Conservation (phyloP, 352 stramenopile species). For the Phytopythium ostracodes region DNA sequence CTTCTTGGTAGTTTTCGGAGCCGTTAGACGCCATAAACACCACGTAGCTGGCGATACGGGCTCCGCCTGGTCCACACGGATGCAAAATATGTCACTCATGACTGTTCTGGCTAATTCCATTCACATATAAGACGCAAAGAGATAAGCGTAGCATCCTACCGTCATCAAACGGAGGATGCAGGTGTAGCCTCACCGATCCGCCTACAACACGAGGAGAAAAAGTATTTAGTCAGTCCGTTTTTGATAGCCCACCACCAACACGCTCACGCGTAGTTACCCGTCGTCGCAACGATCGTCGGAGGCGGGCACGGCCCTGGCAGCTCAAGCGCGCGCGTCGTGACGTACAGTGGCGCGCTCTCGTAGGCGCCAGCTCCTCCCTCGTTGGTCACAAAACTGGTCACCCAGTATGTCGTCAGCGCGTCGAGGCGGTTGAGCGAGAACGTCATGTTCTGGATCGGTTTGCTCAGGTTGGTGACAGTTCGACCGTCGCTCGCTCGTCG, state of each 20-base stretch:
- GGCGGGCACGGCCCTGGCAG: conserved; percentile 33
- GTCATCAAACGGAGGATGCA: conserved; percentile 36
- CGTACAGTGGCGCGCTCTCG: conserved; percentile 15
- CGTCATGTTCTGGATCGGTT: conserved; percentile 7
- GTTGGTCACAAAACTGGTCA: conserved; percentile 32
- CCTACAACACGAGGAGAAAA: conserved; percentile 13
- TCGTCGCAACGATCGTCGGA: conserved; percentile 32
- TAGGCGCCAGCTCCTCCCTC: conserved; percentile 8
- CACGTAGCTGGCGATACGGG: conserved; percentile 43
- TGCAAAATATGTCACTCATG: background rate
- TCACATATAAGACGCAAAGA: background rate
- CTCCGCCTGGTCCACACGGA: conserved; percentile 27
- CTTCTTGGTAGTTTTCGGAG: conserved; percentile 25
- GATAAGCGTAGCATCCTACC: conserved; percentile 18
- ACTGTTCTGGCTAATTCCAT: background rate
- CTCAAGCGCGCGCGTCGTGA: conserved; percentile 21
- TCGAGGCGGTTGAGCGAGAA: conserved; percentile 31
- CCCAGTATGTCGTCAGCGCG: conserved; percentile 26
- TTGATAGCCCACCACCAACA: background rate
- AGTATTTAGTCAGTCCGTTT: background rate
- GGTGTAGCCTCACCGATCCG: conserved; percentile 35
- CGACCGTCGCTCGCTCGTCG: conserved; percentile 10
- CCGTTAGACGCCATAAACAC: conserved; percentile 46
- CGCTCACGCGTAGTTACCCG: conserved; percentile 18
- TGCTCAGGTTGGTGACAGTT: conserved; percentile 7